These are phyloP conservation scores for Globisporangium okanoganense DNA, from an alignment of 352 stramenopile genomes.

Conservation along the genomic window DNA sequence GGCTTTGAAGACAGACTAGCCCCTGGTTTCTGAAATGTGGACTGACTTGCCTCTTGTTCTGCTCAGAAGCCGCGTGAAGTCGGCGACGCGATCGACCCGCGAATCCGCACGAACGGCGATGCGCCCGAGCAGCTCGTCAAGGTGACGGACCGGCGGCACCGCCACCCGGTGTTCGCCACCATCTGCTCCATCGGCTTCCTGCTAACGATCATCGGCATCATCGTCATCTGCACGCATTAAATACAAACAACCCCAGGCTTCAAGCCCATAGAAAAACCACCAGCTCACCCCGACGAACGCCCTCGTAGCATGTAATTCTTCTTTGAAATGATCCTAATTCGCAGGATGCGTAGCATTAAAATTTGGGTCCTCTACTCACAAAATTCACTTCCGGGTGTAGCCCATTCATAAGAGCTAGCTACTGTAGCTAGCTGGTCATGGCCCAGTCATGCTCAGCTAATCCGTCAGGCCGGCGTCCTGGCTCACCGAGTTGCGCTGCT, in stretches of 20 bases:
- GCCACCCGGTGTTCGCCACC: slow-evolving; percentile 66
- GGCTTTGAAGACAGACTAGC: not conserved
- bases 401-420: no score
- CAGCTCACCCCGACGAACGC: no score
- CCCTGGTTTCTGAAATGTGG: no score
- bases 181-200: slow-evolving; percentile 69
- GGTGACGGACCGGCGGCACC: slow-evolving; percentile 62
- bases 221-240: slow-evolving; percentile 56
- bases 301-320: not conserved
- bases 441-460: no score
- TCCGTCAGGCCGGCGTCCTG: not conserved
- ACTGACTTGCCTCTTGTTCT: not conserved
- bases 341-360: not conserved
- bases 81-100: slow-evolving; percentile 13
- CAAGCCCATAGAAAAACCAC: no score
- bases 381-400: slow-evolving; percentile 3
- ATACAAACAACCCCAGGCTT: not conserved
- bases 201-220: slow-evolving; percentile 52
- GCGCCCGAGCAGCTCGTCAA: slow-evolving; percentile 69
- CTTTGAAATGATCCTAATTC: not conserved
- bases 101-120: slow-evolving; percentile 51
- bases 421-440: no score
- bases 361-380: not conserved
- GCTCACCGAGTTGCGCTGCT: slow-evolving; percentile 24
- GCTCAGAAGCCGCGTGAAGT: not conserved